These are phyloP conservation scores for Sonneratia alba DNA, from an alignment of 345 rosid genomes.

Conservation along the genomic window DNA sequence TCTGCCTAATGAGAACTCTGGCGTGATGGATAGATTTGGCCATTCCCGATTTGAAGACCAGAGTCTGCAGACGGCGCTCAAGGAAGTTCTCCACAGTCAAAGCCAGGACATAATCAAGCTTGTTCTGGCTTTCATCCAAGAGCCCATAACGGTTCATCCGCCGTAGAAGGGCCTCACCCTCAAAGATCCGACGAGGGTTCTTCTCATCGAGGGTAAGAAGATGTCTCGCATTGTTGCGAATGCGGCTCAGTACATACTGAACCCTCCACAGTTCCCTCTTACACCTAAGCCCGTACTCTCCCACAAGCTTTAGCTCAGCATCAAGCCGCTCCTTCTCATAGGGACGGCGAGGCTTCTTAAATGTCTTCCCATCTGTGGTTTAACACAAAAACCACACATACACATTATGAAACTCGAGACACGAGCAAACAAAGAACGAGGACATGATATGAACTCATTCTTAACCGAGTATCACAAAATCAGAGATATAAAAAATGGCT, in stretches of 20 bases:
- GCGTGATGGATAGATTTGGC: conserved; percentile 47
- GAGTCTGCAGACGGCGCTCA: conserved; percentile 41
- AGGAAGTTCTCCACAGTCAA: conserved; percentile 42
- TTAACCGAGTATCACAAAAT: not conserved
- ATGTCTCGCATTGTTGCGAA: conserved; percentile 42
- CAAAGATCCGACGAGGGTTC: conserved; percentile 44
- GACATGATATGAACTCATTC: not conserved
- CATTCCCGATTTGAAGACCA: conserved; percentile 43
- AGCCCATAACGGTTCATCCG: conserved; percentile 43
- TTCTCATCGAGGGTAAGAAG: conserved; percentile 54
- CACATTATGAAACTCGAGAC: not conserved
- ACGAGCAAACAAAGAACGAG: not conserved
- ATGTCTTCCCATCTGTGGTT: conserved; percentile 41
- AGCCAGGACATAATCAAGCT: conserved; percentile 40
- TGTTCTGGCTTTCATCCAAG: conserved; percentile 32
- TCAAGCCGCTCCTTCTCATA: conserved; percentile 54
- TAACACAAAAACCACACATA: not conserved
- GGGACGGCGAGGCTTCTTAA: conserved; percentile 52
- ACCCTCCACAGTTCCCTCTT: conserved; percentile 56
- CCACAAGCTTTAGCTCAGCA: conserved; percentile 49
- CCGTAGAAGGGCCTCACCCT: conserved; percentile 42
- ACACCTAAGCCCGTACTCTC: conserved; percentile 40
- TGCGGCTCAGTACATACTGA: conserved; percentile 43
- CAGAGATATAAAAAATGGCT: too few species aligned
- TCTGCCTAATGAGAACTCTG: conserved; percentile 43